A percentile compares a stretch with the other conserved stretches of the same genome.
Conservation (phyloP, 371 early-diverging fungal species). For the Mortierella sp. region DNA sequence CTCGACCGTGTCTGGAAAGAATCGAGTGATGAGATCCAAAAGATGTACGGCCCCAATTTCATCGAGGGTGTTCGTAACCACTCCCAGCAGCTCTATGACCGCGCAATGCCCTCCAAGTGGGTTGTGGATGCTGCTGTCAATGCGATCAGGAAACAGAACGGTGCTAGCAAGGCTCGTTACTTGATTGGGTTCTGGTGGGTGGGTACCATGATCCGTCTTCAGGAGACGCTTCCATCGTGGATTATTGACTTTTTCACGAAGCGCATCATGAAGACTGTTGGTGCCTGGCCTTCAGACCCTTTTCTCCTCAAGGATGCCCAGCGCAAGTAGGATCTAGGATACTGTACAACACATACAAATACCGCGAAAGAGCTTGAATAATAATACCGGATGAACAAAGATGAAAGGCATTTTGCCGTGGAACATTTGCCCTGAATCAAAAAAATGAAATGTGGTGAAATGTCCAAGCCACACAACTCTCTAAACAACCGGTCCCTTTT, state of each 20-base stretch:
- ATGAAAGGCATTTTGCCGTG: not conserved
- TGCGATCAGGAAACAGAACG: slow-evolving; percentile 46
- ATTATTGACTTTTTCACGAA: slow-evolving; percentile 58
- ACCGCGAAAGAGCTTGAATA: not conserved
- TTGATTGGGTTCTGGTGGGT: slow-evolving; percentile 60
- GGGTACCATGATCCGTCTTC: slow-evolving; percentile 39
- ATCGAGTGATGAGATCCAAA: slow-evolving; percentile 29
- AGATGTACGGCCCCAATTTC: slow-evolving; percentile 58
- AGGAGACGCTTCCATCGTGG: slow-evolving; percentile 56
- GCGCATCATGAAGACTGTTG: slow-evolving; percentile 49
- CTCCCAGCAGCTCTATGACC: slow-evolving; percentile 31
- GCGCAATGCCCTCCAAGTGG: slow-evolving; percentile 58
- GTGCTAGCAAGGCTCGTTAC: slow-evolving; percentile 46
- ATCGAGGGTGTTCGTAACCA: slow-evolving; percentile 33
- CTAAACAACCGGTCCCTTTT: slow-evolving; percentile 3
- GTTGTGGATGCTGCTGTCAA: slow-evolving; percentile 54
- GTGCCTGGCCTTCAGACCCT: slow-evolving; percentile 60
- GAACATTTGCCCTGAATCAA: not conserved
- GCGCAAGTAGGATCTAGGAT: slow-evolving; percentile 5
- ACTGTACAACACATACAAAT: not conserved
- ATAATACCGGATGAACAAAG: not conserved
- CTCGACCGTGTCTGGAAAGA: slow-evolving; percentile 48
- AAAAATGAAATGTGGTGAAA: not conserved
- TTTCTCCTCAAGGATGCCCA: slow-evolving; percentile 43
- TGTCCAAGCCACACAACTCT: slow-evolving; percentile 13